Evolutionary conservation across 2,329 filamentous ascomycete species (phyloP).

Genomic region (Fusarium nematophilum): DNA sequence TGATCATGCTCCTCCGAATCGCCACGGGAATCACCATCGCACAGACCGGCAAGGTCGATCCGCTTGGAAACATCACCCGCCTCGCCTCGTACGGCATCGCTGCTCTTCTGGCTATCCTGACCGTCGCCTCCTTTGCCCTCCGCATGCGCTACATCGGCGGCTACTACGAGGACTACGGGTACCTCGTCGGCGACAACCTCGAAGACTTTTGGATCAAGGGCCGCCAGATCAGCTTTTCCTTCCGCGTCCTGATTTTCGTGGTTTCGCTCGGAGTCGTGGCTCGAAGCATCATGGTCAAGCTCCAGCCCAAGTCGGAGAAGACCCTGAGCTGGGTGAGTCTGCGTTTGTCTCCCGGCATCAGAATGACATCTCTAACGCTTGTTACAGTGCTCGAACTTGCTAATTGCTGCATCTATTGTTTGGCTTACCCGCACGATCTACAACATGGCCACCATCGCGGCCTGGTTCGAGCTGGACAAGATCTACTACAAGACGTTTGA

Average conservation of each 20-base stretch:
- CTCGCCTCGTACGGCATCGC: constrained; percentile 25
- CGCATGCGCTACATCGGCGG: constrained; percentile 14
- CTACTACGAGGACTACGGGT: background rate
- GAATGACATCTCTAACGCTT: background rate
- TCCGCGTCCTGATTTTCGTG: constrained; percentile 32
- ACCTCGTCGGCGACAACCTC: background rate
- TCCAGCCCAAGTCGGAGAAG: constrained; percentile 19
- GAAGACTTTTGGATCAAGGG: background rate
- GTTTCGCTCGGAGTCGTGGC: constrained; percentile 22
- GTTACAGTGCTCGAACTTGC: constrained; percentile 35
- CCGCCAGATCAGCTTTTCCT: constrained; percentile 20
- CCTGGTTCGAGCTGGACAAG: constrained; percentile 16
- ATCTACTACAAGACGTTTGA: background rate
- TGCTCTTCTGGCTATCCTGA: constrained; percentile 25
- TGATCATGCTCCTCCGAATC: constrained; percentile 41
- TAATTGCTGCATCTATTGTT: constrained; percentile 37
- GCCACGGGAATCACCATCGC: constrained; percentile 35
- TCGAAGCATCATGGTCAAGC: constrained; percentile 37
- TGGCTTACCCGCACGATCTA: constrained; percentile 44
- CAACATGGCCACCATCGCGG: constrained; percentile 30
- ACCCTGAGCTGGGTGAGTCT: constrained; percentile 29
- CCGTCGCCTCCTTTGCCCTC: constrained; percentile 33
- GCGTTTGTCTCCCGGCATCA: background rate
- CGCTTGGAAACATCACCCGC: constrained; percentile 27
- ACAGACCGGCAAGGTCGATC: constrained; percentile 4